Evolutionary conservation across 768 basidiomycete genomes (phyloP), one percentile per base, ranked within the genome.

Genomic region (Suillus bovinus): DNA sequence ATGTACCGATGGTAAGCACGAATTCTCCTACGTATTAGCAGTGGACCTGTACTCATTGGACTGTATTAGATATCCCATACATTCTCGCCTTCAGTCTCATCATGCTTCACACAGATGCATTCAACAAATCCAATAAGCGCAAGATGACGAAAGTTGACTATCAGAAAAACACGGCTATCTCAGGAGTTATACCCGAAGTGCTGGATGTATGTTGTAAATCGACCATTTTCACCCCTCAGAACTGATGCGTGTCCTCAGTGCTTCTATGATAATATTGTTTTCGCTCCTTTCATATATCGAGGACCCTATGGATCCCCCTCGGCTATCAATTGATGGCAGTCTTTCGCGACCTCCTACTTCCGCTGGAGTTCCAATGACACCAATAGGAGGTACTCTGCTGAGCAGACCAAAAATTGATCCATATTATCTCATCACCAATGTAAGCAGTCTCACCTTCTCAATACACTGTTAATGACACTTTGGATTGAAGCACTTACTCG

Each of bases 111-210:
- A 99, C 97, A 20, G 97, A 99, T 71, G 93, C 90, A 6, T 99
- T 99, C 82, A 99, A 99, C 77, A 93, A 90, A 76, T 93, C 93
- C 65, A 99, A 99, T 78, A 98, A 91, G 78, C 89, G 87, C 58
- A 99, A 99, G 78, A 99, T 99, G 97, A 86, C 90, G 41, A 98
- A 96, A 74, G 81, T 86, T 2, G 96, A 96, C 71, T 99, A 99
- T 71, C 80, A 98, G 69, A 91, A 87, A 78, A 99, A 99, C 69
- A 96, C 96, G 0, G 81, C 84, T 42, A 82, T 98, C 63, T 91
- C 94, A 9, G 95, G 96, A 4, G 83, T 96, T 41, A 80, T 86
- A 24, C 81, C 87, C 4, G 89, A 95, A 69, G 85, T 97, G 31
- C 81, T 99, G 59, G 94, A 96, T 71, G 95, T 96, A 72, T 73